A percentile compares a stretch with the other conserved stretches of the same genome.
Conservation (phyloP, 2,329 filamentous ascomycete species). For the Thelonectria olida region DNA sequence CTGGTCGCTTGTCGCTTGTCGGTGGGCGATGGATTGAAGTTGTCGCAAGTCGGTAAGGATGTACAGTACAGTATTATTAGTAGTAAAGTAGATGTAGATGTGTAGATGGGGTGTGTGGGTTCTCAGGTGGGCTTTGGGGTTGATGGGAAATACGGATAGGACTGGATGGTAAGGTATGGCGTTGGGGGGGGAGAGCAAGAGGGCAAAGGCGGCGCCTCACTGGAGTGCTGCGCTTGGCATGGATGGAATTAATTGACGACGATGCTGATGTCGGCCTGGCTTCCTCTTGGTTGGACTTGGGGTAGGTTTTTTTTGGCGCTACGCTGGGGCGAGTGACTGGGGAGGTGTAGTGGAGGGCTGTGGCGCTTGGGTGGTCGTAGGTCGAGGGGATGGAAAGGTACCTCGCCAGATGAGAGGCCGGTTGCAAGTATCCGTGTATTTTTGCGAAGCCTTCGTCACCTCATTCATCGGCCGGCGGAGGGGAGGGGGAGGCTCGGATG, state of each 20-base stretch:
- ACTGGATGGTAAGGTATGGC: no score
- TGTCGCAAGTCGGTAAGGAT: not conserved
- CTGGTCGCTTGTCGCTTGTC: conserved; percentile 18
- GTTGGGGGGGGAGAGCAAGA: not conserved
- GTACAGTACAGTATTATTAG: not conserved
- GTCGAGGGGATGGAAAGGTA: not conserved
- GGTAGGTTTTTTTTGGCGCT: conserved; percentile 26
- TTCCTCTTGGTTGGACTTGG: conserved; percentile 23
- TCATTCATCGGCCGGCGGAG: no score
- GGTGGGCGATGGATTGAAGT: conserved; percentile 14
- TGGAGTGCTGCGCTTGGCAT: conserved; percentile 18
- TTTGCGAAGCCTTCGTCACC: no score
- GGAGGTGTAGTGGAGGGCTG: conserved; percentile 24
- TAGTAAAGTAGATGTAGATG: conserved; percentile 2
- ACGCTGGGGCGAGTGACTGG: conserved; percentile 24
- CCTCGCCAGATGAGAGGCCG: not conserved
- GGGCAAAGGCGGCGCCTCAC: conserved; percentile 16
- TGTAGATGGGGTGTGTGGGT: conserved; percentile 6
- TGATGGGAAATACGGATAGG: conserved; percentile 18
- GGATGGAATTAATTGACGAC: conserved; percentile 33
- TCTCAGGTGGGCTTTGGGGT: conserved; percentile 3
- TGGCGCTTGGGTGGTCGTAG: conserved; percentile 4
- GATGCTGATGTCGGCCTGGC: conserved; percentile 21
- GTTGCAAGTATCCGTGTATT: not conserved
- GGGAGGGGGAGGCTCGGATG: not conserved